Percentiles rank a stretch among this genome's conserved stretches.
phyloP scores from a whole-genome alignment of 495 filamentous ascomycete species.

The Penicillium atrosanguineum region DNA sequence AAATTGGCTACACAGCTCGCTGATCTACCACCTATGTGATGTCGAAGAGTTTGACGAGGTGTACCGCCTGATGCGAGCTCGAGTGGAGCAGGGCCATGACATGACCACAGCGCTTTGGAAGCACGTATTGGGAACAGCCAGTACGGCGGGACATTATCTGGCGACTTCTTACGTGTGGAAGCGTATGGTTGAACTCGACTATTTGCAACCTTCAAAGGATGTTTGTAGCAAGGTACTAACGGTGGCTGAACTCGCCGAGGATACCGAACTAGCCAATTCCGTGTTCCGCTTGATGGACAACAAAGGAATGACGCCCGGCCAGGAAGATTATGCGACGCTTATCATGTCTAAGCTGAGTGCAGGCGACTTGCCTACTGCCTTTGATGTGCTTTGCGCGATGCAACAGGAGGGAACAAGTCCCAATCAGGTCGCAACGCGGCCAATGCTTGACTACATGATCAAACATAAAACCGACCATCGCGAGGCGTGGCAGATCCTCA shows the following conservation, averaged over 20 bases:
- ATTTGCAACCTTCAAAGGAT: conserved; percentile 64
- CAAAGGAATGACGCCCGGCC: conserved; percentile 49
- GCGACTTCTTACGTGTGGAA: conserved; percentile 64
- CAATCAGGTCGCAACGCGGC: conserved; percentile 51
- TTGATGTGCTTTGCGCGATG: conserved; percentile 69
- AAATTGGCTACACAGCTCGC: conserved; percentile 71
- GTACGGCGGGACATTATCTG: conserved; percentile 49
- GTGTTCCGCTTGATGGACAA: conserved; percentile 39
- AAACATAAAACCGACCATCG: conserved; percentile 25
- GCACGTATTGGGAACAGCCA: conserved; percentile 68
- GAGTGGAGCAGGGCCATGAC: conserved; percentile 43
- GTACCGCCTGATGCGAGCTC: conserved; percentile 58
- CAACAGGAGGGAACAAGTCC: conserved; percentile 52
- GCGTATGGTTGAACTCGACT: conserved; percentile 51
- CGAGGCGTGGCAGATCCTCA: conserved; percentile 53
- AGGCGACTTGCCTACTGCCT: conserved; percentile 52
- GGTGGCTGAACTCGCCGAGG: conserved; percentile 62
- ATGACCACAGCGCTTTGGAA: conserved; percentile 58
- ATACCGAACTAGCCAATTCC: conserved; percentile 55
- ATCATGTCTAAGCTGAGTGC: conserved; percentile 62
- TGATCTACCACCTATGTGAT: conserved; percentile 67
- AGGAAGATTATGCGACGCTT: conserved; percentile 75
- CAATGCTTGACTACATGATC: conserved; percentile 52
- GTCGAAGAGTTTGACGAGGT: conserved; percentile 74
- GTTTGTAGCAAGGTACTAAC: conserved; percentile 64